phyloP scores from a whole-genome alignment of 208 protist genomes.

The Naegleria fowleri region DNA sequence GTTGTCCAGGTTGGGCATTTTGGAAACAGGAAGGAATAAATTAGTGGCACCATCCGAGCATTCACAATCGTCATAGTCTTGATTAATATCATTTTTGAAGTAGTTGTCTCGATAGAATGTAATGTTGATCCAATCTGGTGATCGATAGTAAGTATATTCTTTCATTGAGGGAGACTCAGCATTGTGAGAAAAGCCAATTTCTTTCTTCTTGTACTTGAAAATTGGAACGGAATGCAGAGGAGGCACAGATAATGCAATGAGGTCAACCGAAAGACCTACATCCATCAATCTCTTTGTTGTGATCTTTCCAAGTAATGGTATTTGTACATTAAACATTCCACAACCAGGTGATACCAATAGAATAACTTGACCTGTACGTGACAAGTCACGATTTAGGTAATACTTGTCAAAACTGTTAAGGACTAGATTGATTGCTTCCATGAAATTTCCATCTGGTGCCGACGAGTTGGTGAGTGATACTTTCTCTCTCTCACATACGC shows the following conservation, averaged over 20 bases:
- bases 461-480: neutral
- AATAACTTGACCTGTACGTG: slow-evolving; percentile 29
- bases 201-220: slow-evolving; percentile 16
- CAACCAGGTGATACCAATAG: neutral
- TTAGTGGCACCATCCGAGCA: neutral
- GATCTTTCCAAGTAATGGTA: neutral
- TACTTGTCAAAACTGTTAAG: slow-evolving; percentile 22
- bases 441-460: slow-evolving; percentile 22
- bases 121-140: slow-evolving; percentile 22
- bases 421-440: slow-evolving; percentile 25
- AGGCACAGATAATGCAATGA: neutral
- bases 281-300: slow-evolving; percentile 29
- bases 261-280: slow-evolving; percentile 6
- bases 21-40: neutral
- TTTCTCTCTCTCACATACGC: neutral
- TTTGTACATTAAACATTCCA: slow-evolving; percentile 16
- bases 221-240: slow-evolving; percentile 15
- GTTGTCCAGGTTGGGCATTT: neutral
- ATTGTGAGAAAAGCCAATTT: neutral
- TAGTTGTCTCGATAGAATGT: neutral
- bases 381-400: slow-evolving; percentile 22
- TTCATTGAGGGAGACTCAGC: neutral
- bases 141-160: neutral
- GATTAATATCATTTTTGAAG: neutral
- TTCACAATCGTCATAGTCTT: neutral